Evolutionary conservation across 2,329 filamentous ascomycete species (phyloP).

Genomic region (Ascocoryne sarcoides): DNA sequence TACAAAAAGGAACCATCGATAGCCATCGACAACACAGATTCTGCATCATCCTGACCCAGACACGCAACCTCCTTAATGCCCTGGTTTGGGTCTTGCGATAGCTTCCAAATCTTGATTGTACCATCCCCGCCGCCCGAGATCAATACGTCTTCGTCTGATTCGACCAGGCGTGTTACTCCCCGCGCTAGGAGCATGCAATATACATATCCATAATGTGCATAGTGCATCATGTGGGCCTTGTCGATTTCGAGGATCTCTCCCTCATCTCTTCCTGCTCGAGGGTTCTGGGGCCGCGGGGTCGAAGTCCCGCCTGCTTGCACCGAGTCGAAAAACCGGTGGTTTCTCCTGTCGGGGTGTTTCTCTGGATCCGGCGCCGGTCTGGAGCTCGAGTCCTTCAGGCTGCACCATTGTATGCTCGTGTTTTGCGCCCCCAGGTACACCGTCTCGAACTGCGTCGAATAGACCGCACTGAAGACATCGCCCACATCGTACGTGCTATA

Average conservation of each 20-base stretch:
- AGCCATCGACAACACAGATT: conserved; percentile 66
- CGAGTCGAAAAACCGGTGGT: conserved; percentile 90
- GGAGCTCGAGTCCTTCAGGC: conserved; percentile 54
- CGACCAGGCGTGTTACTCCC: conserved; percentile 57
- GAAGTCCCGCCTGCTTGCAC: conserved; percentile 76
- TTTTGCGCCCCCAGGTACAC: conserved; percentile 92
- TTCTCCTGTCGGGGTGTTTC: conserved; percentile 65
- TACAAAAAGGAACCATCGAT: conserved; percentile 90
- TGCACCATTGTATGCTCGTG: conserved; percentile 89
- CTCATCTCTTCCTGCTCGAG: conserved; percentile 39
- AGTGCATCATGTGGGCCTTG: conserved; percentile 70
- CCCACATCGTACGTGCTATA: conserved; percentile 92
- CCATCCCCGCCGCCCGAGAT: conserved; percentile 92
- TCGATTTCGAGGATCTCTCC: conserved; percentile 72
- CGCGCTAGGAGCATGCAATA: conserved; percentile 89
- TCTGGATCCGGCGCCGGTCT: conserved; percentile 53
- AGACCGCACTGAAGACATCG: conserved; percentile 91
- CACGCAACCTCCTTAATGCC: conserved; percentile 62
- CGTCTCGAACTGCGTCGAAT: conserved; percentile 69
- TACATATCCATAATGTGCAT: conserved; percentile 91
- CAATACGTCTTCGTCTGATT: conserved; percentile 68
- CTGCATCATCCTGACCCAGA: conserved; percentile 51
- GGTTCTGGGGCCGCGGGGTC: conserved; percentile 52
- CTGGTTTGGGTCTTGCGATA: conserved; percentile 45
- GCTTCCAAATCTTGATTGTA: conserved; percentile 85